These are phyloP conservation scores for Geotrichum europaeum DNA, from an alignment of 1,139 yeast species.

Conservation along the genomic window DNA sequence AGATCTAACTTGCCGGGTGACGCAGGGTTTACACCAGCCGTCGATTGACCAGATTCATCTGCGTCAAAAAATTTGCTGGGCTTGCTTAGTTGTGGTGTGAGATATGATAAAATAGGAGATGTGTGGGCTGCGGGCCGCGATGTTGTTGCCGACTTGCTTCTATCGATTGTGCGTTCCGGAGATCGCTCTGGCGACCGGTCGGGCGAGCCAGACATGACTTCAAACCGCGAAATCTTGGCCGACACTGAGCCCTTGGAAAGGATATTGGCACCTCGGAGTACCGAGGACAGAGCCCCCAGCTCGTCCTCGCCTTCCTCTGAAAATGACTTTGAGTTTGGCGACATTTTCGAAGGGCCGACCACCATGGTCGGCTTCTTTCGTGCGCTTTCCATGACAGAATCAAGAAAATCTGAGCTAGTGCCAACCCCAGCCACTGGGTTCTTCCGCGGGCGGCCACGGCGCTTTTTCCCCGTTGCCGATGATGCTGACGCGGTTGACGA, in stretches of 20 bases:
- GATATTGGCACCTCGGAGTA: neutral
- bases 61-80: neutral
- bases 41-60: neutral
- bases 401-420: neutral
- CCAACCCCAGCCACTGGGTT: neutral
- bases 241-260: slow-evolving; percentile 12
- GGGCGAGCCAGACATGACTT: slow-evolving; percentile 2
- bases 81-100: neutral
- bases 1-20: neutral
- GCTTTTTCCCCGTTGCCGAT: neutral
- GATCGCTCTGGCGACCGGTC: neutral
- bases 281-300: neutral
- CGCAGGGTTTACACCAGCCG: neutral
- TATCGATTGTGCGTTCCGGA: neutral
- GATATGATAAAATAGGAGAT: neutral
- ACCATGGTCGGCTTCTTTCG: neutral
- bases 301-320: neutral
- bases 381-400: neutral
- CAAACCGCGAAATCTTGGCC: slow-evolving; percentile 12
- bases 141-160: neutral
- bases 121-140: neutral
- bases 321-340: neutral
- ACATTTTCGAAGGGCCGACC: neutral
- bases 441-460: slow-evolving; percentile 6
- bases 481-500: slow-evolving; percentile 2